phyloP scores from a whole-genome alignment of 208 protist genomes.

The Angomonas deanei region DNA sequence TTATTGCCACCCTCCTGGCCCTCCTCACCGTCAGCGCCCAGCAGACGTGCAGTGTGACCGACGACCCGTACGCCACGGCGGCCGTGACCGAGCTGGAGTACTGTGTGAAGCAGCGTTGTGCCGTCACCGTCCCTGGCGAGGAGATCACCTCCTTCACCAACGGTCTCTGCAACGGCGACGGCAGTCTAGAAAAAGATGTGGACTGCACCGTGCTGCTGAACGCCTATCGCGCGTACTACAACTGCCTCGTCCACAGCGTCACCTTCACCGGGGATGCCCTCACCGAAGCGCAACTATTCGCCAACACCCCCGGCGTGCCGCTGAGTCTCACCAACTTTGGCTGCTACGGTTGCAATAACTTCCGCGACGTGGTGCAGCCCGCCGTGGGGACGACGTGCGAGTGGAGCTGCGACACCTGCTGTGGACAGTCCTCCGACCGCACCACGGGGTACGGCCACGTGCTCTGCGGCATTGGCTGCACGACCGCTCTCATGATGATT shows the following conservation, averaged over 20 bases:
- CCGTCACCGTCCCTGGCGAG: constrained; percentile 10
- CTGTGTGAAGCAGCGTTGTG: constrained; percentile 29
- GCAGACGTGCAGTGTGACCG: constrained; percentile 16
- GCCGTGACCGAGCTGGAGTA: constrained; percentile 13
- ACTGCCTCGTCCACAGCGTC: constrained; percentile 22
- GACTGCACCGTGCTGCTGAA: constrained; percentile 14
- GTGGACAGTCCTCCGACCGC: constrained; percentile 18
- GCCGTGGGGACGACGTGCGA: constrained; percentile 4
- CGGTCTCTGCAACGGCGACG: constrained; percentile 29
- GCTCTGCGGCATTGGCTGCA: constrained; percentile 44
- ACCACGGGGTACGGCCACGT: constrained; percentile 43
- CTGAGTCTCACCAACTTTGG: constrained; percentile 19
- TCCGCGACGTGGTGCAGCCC: constrained; percentile 12
- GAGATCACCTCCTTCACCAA: constrained; percentile 10
- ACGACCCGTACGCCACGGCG: constrained; percentile 16
- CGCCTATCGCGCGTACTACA: constrained; percentile 37
- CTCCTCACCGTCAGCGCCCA: not conserved
- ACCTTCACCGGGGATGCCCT: not conserved
- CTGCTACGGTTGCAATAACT: constrained; percentile 47
- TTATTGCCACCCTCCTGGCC: not conserved
- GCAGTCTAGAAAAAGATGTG: constrained; percentile 17
- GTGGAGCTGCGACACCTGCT: constrained; percentile 22
- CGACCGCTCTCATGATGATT: constrained; percentile 34
- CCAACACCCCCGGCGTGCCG: constrained; percentile 28
- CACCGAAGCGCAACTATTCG: constrained; percentile 3